A percentile compares a stretch with the other conserved stretches of the same genome.
Conservation (phyloP, 352 stramenopile species). For the Phytophthora boehmeriae region DNA sequence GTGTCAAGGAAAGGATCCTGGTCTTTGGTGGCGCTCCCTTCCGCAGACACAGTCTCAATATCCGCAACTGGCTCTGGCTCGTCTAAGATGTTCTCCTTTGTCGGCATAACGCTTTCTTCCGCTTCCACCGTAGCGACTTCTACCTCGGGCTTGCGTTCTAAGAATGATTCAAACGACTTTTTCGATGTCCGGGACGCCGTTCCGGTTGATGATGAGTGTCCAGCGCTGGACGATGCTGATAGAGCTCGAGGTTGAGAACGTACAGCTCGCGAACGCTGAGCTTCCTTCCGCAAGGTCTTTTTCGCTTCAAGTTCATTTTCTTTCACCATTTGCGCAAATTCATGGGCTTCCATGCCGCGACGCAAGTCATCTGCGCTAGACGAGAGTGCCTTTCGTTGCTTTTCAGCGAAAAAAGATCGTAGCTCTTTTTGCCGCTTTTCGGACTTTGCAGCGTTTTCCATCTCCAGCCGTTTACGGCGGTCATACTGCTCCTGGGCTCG, state of each 20-base stretch:
- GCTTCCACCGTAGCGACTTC: neutral
- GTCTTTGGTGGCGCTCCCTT: conserved; percentile 1
- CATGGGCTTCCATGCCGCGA: conserved; percentile 58
- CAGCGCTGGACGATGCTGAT: conserved; percentile 23
- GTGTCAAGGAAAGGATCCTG: conserved; percentile 2
- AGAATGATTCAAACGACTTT: conserved; percentile 32
- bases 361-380: conserved; percentile 53
- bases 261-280: conserved; percentile 7
- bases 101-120: neutral
- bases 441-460: conserved; percentile 63
- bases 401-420: conserved; percentile 45
- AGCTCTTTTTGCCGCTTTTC: conserved; percentile 62
- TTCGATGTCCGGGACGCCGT: conserved; percentile 25
- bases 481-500: conserved; percentile 64
- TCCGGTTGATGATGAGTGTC: conserved; percentile 26
- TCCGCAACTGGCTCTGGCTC: neutral
- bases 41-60: neutral
- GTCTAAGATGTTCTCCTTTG: conserved; percentile 3
- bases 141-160: conserved; percentile 17
- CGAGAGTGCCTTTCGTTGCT: conserved; percentile 49
- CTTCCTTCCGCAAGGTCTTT: conserved; percentile 19
- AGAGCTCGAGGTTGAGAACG: conserved; percentile 10
- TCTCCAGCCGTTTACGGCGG: conserved; percentile 69
- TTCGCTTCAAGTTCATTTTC: conserved; percentile 24
- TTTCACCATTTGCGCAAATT: conserved; percentile 42